A percentile compares a stretch with the other conserved stretches of the same genome.
These are phyloP conservation scores for Xanthoparmelia taractica DNA, from an alignment of 495 filamentous ascomycete species.

Conservation along the genomic window DNA sequence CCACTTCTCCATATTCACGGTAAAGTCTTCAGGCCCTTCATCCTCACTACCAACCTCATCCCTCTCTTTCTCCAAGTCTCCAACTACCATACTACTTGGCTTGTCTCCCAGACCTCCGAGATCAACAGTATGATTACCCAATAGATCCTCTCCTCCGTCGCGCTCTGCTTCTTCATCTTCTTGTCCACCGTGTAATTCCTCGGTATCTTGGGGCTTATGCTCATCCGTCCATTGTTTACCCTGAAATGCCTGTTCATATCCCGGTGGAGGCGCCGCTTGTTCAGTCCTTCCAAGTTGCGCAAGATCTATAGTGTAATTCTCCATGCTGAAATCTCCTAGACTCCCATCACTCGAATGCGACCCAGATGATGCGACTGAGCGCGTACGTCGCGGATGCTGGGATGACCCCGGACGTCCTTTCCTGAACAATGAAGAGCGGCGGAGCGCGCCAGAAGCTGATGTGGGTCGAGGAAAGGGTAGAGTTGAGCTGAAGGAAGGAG, in stretches of 20 bases:
- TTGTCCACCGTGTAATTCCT: background rate
- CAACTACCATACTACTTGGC: slow-evolving; percentile 30
- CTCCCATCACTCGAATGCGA: slow-evolving; percentile 18
- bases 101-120: slow-evolving; percentile 38
- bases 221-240: background rate
- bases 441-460: slow-evolving; percentile 10
- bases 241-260: slow-evolving; percentile 4
- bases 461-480: slow-evolving; percentile 15
- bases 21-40: slow-evolving; percentile 48
- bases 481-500: slow-evolving; percentile 19
- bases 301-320: slow-evolving; percentile 41
- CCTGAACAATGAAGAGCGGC: background rate
- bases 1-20: slow-evolving; percentile 44
- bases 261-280: slow-evolving; percentile 1
- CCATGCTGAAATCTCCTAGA: slow-evolving; percentile 26
- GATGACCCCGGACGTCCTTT: slow-evolving; percentile 2
- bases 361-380: slow-evolving; percentile 12
- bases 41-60: slow-evolving; percentile 40
- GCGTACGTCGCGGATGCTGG: slow-evolving; percentile 12
- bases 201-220: background rate
- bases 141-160: background rate
- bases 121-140: slow-evolving; percentile 43
- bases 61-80: slow-evolving; percentile 28
- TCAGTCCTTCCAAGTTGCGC: slow-evolving; percentile 32
- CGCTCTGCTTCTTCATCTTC: background rate